Evolutionary conservation across 2,329 filamentous ascomycete genomes (phyloP), one percentile per base, ranked within the genome.

Genomic region (Colletotrichum graminicola): DNA sequence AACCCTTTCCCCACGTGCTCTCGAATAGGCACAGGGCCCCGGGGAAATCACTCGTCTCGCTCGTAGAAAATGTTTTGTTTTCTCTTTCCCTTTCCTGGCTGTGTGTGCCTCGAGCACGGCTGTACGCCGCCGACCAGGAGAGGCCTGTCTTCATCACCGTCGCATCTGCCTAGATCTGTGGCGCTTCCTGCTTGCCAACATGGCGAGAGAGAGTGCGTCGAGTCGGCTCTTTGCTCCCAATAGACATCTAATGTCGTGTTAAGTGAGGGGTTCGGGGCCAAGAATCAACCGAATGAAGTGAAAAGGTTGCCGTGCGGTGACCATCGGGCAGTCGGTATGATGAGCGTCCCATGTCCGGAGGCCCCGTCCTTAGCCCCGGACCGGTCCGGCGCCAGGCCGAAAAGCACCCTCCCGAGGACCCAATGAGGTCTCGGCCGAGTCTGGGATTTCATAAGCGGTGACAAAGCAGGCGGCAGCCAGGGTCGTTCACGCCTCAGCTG

Each of bases 301-400:
- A 2, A n/a, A 11, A 36, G 11, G 5, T 11, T 4, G 32, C 8
- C 21, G 11, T 23, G 32, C 1, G 32, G 45, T 52, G 32, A 32
- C 11, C 6, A 11, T 49, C 60, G 45, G 45, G 34, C 47, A 8
- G 47, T n/a, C 26, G 21, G 12, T n/a, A 52, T 10, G 45, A 62
- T 41, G 14, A 39, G 6, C 32, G 47, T n/a, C 47, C 34, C 23
- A 21, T 49, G 45, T 52, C n/a, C n/a, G n/a, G n/a, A n/a, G n/a
- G n/a, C n/a, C n/a, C n/a, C n/a, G n/a, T n/a, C 45, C 54, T 56
- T 56, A 16, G 54, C 47, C 49, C 49, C 43, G 61, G 54, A 32
- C 47, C 29, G 47, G 59, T 47, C 62, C 67, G 62, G 55, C 23
- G 12, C 32, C 39, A 49, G 63, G 67, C 63, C 63, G 63, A 56